Evolutionary conservation across 495 filamentous ascomycete genomes (phyloP).

Genomic region (Delitschia confertaspora): DNA sequence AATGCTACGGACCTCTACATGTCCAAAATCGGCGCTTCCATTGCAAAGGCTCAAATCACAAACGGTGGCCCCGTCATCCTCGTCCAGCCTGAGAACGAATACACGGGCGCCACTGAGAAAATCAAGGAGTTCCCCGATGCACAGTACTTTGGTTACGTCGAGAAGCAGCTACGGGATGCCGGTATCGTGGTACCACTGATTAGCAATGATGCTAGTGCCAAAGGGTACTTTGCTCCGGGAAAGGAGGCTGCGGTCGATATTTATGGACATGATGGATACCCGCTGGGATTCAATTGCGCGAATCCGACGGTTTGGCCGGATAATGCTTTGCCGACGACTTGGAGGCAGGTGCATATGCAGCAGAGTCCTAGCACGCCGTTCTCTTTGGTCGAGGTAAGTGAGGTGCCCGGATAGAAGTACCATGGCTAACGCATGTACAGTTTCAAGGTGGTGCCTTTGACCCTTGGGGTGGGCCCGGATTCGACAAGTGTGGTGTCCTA

Average conservation of each 20-base stretch:
- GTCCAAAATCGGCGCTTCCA: slow-evolving; percentile 43
- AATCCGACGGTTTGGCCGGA: slow-evolving; percentile 39
- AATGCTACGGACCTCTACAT: slow-evolving; percentile 52
- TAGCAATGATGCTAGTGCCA: slow-evolving; percentile 57
- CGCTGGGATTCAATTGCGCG: slow-evolving; percentile 44
- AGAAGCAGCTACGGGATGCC: slow-evolving; percentile 56
- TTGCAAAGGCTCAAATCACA: slow-evolving; percentile 68
- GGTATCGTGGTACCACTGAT: slow-evolving; percentile 69
- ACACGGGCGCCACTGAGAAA: slow-evolving; percentile 40
- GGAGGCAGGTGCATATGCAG: slow-evolving; percentile 40
- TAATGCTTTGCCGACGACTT: slow-evolving; percentile 37
- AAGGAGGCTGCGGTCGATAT: slow-evolving; percentile 63
- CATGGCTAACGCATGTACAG: too few species aligned
- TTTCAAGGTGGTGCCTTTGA: slow-evolving; percentile 73
- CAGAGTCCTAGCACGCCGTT: slow-evolving; percentile 60
- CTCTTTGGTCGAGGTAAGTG: slow-evolving; percentile 58
- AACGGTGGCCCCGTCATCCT: slow-evolving; percentile 72
- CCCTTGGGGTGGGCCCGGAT: slow-evolving; percentile 64
- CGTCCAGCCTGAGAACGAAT: slow-evolving; percentile 74
- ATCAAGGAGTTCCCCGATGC: slow-evolving; percentile 36
- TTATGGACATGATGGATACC: slow-evolving; percentile 69
- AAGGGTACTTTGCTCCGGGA: slow-evolving; percentile 58
- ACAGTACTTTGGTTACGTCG: slow-evolving; percentile 60
- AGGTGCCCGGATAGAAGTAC: too few species aligned
- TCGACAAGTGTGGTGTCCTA: slow-evolving; percentile 52